Evolutionary conservation across 176 grass and related monocot species (phyloP), one percentile per base, ranked within the genome.

Genomic region (Miscanthus lutarioriparius): DNA sequence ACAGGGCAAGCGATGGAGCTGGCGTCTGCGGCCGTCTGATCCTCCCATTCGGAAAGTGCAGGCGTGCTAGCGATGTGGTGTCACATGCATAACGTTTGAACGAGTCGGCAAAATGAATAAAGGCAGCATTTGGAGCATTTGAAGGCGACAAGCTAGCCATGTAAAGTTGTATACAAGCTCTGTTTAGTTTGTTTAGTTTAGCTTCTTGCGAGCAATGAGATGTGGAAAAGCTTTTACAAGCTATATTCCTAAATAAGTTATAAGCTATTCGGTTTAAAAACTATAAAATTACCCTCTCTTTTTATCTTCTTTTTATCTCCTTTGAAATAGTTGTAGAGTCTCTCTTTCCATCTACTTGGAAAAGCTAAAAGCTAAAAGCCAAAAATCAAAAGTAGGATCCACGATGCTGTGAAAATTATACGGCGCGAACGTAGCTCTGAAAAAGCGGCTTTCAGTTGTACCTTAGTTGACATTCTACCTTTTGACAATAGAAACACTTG

Each of bases 21-120:
- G 70, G 70, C 82, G 61, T 69, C 82, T 6, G 28, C 39, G 22
- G 69, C 38, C 22, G 59, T 89, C 20, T 89, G 82, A 89, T 85
- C 74, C 49, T 61, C 20, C 14, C 49, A 25, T 19, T 6, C 9
- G 19, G 48, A 6, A 49, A 2, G 72, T 6, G 45, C 15, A 8
- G 25, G 72, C 41, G 11, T 53, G 48, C 48, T 17, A 14, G 48
- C 48, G 48, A 19, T 51, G 48, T 51, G 1, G 70, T 41, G n/a
- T n/a, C 22, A 22, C 23, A 28, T 11, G 37, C 1, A 8, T 38
- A 35, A 61, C 7, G 25, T 62, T 26, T 37, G 56, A 7, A 64
- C 1, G 1, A 70, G 28, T 35, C 25, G 22, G n/a, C 49, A 25
- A 53, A 61, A 43, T 61, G 54, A 86, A 78, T 45, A 20, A 76